These are phyloP conservation scores for Pulveroboletus sp. DNA, from an alignment of 768 basidiomycete genomes.

Conservation along the genomic window DNA sequence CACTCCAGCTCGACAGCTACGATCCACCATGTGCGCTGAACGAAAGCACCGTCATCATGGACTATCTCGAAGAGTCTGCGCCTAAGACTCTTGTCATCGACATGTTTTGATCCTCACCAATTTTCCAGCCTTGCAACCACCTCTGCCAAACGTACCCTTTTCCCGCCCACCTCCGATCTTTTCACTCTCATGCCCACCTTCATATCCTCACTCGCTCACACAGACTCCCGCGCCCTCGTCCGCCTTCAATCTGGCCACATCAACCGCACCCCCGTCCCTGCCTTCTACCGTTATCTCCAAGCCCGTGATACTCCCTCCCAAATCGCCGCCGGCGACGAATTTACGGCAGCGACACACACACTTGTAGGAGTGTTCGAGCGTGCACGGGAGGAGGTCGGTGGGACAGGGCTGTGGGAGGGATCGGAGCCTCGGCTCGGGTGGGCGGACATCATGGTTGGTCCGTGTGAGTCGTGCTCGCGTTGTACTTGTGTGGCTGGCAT, in stretches of 20 bases:
- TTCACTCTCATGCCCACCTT: conserved; percentile 61
- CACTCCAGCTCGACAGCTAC: conserved; percentile 52
- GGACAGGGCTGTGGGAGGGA: conserved; percentile 58
- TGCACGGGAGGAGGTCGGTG: conserved; percentile 48
- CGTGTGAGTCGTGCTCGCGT: conserved; percentile 47
- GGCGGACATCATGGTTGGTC: conserved; percentile 67
- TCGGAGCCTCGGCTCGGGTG: conserved; percentile 45
- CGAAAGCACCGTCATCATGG: conserved; percentile 78
- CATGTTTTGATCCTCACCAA: too few species aligned
- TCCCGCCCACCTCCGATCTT: conserved; percentile 56
- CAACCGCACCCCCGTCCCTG: conserved; percentile 60
- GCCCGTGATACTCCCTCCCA: conserved; percentile 59
- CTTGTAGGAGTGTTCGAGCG: conserved; percentile 54
- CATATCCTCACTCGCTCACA: too few species aligned
- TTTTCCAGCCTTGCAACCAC: conserved; percentile 46
- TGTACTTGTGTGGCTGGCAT: too few species aligned
- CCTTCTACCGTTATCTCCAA: conserved; percentile 75
- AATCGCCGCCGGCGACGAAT: conserved; percentile 50
- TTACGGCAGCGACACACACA: conserved; percentile 46
- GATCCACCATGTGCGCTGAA: conserved; percentile 62
- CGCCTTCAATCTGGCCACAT: conserved; percentile 69
- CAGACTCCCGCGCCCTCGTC: conserved; percentile 66
- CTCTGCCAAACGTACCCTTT: conserved; percentile 47
- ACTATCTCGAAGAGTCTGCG: conserved; percentile 73
- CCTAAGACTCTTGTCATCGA: too few species aligned